Evolutionary conservation across 1,284 basidiomycete genomes (phyloP).

Genomic region (Marasmius fiardii): DNA sequence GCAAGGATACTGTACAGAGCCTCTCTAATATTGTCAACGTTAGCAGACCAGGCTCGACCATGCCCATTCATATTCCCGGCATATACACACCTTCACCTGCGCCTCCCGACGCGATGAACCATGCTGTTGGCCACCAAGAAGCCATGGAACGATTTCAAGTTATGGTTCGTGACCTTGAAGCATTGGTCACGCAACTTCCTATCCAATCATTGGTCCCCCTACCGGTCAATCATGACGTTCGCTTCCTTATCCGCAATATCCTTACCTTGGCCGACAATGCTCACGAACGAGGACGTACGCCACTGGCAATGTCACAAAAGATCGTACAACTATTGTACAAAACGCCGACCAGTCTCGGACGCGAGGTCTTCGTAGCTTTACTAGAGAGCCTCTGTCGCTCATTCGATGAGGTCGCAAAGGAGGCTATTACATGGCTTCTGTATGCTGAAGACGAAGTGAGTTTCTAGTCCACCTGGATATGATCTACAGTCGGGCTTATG

Average conservation of each 20-base stretch:
- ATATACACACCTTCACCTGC: conserved; percentile 52
- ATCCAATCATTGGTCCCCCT: conserved; percentile 65
- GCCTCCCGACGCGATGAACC: conserved; percentile 36
- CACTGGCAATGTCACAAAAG: conserved; percentile 92
- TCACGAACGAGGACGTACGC: conserved; percentile 79
- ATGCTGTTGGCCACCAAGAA: conserved; percentile 54
- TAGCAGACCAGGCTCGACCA: conserved; percentile 66
- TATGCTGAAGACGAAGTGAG: conserved; percentile 94
- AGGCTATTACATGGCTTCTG: conserved; percentile 95
- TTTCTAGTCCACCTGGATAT: conserved; percentile 10
- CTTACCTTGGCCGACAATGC: conserved; percentile 78
- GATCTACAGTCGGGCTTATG: conserved; percentile 12
- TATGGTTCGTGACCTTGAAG: conserved; percentile 79
- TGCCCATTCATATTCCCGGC: conserved; percentile 42
- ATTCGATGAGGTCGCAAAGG: conserved; percentile 92
- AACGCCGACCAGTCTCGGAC: conserved; percentile 75
- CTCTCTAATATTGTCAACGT: conserved; percentile 48
- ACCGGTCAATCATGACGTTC: conserved; percentile 84
- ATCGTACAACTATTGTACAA: conserved; percentile 90
- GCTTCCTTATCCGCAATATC: conserved; percentile 80
- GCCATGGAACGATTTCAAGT: conserved; percentile 78
- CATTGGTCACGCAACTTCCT: conserved; percentile 67
- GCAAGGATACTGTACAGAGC: conserved; percentile 24
- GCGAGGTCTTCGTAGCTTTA: conserved; percentile 89
- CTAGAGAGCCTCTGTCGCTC: conserved; percentile 87